Evolutionary conservation across 139 green algal species (phyloP).

Genomic region (Pseudopediastrum boryanum): DNA sequence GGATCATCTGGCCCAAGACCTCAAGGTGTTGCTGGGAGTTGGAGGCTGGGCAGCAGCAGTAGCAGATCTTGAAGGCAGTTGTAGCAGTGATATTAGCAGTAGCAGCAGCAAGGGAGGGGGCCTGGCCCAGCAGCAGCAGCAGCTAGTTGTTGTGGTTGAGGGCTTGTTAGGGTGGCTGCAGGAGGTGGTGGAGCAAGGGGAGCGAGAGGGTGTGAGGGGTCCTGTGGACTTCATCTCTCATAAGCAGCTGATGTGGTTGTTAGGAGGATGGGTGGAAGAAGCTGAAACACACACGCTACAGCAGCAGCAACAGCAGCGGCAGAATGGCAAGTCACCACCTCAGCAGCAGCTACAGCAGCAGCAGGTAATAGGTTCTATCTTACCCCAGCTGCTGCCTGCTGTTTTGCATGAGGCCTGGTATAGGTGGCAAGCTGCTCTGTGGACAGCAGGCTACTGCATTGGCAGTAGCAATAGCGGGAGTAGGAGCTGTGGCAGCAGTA

Average conservation of each 20-base stretch:
- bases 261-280: constrained; percentile 44
- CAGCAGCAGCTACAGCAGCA: neutral
- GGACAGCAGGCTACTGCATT: neutral
- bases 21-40: neutral
- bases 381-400: constrained; percentile 41
- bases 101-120: too few species aligned
- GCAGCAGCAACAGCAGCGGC: constrained; percentile 4
- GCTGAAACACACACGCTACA: neutral
- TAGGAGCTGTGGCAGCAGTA: neutral
- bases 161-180: too few species aligned
- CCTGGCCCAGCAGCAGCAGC: too few species aligned
- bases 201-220: neutral
- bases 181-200: constrained; percentile 17
- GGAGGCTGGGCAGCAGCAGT: too few species aligned
- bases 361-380: too few species aligned
- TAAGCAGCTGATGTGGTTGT: constrained; percentile 80
- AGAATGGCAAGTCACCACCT: too few species aligned
- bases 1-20: neutral
- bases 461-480: neutral
- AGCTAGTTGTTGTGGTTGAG: too few species aligned
- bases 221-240: constrained; percentile 44
- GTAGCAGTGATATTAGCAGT: too few species aligned
- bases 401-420: constrained; percentile 80
- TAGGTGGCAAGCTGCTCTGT: constrained; percentile 67
- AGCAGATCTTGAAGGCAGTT: too few species aligned